Base-by-base conservation (phyloP, 1,284 basidiomycete species). In the Ustilago cynodontis region DNA sequence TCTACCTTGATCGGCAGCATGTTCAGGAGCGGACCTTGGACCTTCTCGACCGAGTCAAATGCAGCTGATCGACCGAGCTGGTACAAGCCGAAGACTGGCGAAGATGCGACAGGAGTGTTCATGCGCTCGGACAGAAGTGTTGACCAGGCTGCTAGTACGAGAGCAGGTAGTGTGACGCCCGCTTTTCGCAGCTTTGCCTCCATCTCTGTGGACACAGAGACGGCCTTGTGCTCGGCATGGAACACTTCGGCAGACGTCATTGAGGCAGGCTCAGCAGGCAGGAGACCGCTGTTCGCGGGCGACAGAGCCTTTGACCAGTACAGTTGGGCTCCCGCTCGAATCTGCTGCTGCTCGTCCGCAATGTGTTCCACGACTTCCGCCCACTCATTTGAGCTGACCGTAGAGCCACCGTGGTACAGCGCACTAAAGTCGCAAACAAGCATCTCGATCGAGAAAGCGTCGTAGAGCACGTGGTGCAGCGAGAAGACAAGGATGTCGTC, bases 381-480 rank as follows among this genome's bases (percentile, higher is more conserved):
- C 61, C 73, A 75, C 28, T 45, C 58, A 11, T 43, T 55, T 4
- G 63, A 69, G 50, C 62, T 58, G 14, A 41, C n/a, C n/a, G 51
- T 20, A 24, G 29, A 33, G 1, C 53, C 63, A 1, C 70, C 70
- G 24, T 33, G 22, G 66, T 81, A 81, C 14, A 83, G 28, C 22
- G 59, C 29, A 0, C 24, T 63, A 24, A 82, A 71, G 56, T 85
- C 83, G n/a, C 59, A 47, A 18, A 79, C 58, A 10, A 85, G 50
- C 59, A 83, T 53, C 20, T 74, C 72, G 58, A 85, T 71, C 29
- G 81, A 79, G 54, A 72, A 77, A 8, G 81, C 80, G 47, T 85
- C 84, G 65, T 85, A 86, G 22, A 86, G 74, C 10, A 78, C 68
- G 28, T 86, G 84, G 62, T 81, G 75, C 16, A 86, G 63, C 35